Conservation (phyloP, 352 stramenopile genomes). For the Thalassiosira exigua region DNA sequence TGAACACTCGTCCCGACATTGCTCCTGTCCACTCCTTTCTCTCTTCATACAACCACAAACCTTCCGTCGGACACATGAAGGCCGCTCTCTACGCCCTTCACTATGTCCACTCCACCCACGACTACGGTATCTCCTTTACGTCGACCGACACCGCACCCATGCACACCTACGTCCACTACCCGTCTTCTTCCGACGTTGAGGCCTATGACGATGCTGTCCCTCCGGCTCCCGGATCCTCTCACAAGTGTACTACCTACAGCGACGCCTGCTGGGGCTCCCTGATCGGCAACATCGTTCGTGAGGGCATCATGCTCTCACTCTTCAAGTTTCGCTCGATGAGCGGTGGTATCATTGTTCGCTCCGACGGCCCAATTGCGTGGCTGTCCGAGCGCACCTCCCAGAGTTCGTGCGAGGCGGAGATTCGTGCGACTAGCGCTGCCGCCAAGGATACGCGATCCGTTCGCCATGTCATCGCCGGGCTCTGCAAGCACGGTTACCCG, state of each 20-base stretch:
- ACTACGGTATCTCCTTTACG: conserved; percentile 29
- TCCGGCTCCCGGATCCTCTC: background rate
- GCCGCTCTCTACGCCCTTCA: conserved; percentile 18
- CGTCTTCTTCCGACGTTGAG: conserved; percentile 16
- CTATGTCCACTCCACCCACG: conserved; percentile 30
- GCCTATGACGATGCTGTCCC: conserved; percentile 26
- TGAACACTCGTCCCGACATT: conserved; percentile 38
- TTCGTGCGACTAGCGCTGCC: conserved; percentile 31
- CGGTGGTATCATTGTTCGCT: conserved; percentile 16
- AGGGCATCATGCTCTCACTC: background rate
- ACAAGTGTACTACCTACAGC: conserved; percentile 24
- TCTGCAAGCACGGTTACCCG: background rate
- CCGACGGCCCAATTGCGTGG: conserved; percentile 37
- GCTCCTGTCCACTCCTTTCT: conserved; percentile 34
- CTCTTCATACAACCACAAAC: conserved; percentile 28
- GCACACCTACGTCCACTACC: conserved; percentile 22
- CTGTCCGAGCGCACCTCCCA: conserved; percentile 10
- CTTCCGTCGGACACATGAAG: conserved; percentile 8
- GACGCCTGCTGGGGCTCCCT: conserved; percentile 45
- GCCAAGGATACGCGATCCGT: conserved; percentile 16
- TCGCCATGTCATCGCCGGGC: background rate
- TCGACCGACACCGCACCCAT: background rate
- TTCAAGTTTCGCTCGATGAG: conserved; percentile 39
- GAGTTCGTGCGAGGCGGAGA: conserved; percentile 53
- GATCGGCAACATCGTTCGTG: conserved; percentile 17